Percentiles rank a stretch among this genome's conserved stretches.
Evolutionary conservation across 1,284 basidiomycete species (phyloP).

Genomic region (Coniophora puteana): DNA sequence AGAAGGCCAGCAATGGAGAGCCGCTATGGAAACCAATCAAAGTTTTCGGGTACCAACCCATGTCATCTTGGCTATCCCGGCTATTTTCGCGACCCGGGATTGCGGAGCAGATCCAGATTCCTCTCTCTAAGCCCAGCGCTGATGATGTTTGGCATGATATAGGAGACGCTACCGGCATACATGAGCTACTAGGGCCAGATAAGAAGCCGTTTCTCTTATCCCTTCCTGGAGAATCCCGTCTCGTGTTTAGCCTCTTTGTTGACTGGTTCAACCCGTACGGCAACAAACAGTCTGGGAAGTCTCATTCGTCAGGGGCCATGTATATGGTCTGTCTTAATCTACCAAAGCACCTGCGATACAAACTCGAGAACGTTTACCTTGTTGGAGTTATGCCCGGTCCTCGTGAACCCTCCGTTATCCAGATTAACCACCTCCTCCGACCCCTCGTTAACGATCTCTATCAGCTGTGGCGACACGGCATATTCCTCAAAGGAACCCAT

Average conservation of each 20-base stretch:
- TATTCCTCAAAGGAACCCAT: neutral
- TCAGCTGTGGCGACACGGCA: neutral
- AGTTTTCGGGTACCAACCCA: neutral
- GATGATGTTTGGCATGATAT: neutral
- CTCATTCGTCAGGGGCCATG: slow-evolving; percentile 15
- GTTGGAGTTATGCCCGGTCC: slow-evolving; percentile 15
- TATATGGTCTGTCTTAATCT: slow-evolving; percentile 12
- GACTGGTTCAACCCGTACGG: slow-evolving; percentile 27
- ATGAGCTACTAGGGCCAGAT: neutral
- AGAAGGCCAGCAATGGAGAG: neutral
- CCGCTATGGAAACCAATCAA: neutral
- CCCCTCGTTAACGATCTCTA: slow-evolving; percentile 9
- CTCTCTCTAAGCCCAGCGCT: neutral
- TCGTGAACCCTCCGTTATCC: slow-evolving; percentile 3
- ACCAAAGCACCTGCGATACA: slow-evolving; percentile 5
- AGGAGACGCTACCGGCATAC: neutral
- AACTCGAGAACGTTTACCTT: slow-evolving; percentile 14
- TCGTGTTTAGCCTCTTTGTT: slow-evolving; percentile 23
- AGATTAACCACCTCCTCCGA: slow-evolving; percentile 9
- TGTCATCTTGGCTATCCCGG: neutral
- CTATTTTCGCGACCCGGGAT: neutral
- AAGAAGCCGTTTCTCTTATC: neutral
- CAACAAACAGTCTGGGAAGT: slow-evolving; percentile 23
- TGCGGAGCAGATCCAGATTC: neutral
- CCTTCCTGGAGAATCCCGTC: slow-evolving; percentile 2